Percentiles rank a stretch among this genome's conserved stretches.
Conservation (phyloP, 805 yeast genomes). For the Citeromyces matritensis region DNA sequence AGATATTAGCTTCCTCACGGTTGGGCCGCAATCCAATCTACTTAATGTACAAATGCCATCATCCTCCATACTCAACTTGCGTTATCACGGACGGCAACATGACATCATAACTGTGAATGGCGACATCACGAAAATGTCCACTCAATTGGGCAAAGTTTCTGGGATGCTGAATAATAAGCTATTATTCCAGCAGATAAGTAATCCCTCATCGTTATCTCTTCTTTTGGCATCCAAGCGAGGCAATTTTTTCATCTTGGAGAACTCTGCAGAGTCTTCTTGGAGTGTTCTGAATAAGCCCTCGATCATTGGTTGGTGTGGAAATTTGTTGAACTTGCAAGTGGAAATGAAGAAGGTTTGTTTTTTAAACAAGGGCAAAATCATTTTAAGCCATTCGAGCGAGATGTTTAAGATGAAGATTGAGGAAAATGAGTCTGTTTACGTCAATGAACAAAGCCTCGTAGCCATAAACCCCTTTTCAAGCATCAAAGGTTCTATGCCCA, state of each 20-base stretch:
- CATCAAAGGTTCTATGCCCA: constrained; percentile 1
- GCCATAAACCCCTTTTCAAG: constrained; percentile 10
- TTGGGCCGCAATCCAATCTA: constrained; percentile 21
- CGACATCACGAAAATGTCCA: constrained; percentile 13
- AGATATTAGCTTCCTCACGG: constrained; percentile 22
- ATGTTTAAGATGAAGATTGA: constrained; percentile 18
- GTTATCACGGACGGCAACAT: constrained; percentile 20
- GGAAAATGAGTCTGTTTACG: constrained; percentile 19
- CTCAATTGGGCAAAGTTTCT: constrained; percentile 10
- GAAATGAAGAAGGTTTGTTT: constrained; percentile 6
- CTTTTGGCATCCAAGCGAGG: constrained; percentile 15
- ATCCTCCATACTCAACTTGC: constrained; percentile 18
- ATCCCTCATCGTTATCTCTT: constrained; percentile 15
- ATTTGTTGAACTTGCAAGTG: constrained; percentile 10
- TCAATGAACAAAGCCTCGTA: constrained; percentile 22
- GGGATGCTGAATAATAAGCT: constrained; percentile 5
- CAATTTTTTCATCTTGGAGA: constrained; percentile 16
- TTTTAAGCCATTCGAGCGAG: constrained; percentile 22
- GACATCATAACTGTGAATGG: constrained; percentile 30
- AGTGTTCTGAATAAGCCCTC: constrained; percentile 16
- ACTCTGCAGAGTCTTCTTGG: constrained; percentile 15
- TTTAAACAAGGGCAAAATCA: constrained; percentile 23
- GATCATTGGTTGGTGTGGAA: constrained; percentile 33
- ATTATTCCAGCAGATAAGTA: constrained; percentile 18
- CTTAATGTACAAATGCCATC: constrained; percentile 28